Percentiles rank a stretch among this genome's conserved stretches.
Conservation (phyloP, 495 filamentous ascomycete genomes). For the Melanomma pulvis-pyrius region DNA sequence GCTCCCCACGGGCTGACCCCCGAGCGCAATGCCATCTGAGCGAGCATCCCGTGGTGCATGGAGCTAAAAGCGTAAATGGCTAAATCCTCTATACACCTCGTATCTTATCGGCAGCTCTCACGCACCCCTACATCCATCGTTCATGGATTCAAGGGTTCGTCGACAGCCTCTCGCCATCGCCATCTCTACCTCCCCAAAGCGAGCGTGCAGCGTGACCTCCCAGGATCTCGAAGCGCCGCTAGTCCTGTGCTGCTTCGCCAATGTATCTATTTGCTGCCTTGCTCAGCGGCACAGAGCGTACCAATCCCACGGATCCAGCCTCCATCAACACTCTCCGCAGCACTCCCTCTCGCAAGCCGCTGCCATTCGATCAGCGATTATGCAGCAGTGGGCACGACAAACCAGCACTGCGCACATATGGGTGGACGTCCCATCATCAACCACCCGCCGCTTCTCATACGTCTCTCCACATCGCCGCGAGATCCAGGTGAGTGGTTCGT, state of each 20-base stretch:
- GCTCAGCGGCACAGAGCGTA: constrained; percentile 2
- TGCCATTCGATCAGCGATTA: background rate
- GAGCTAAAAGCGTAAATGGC: constrained; percentile 11
- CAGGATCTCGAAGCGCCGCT: constrained; percentile 13
- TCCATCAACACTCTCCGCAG: constrained; percentile 11
- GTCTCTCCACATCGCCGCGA: constrained; percentile 13
- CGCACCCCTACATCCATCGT: background rate
- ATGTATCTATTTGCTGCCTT: constrained; percentile 11
- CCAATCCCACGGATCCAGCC: constrained; percentile 21
- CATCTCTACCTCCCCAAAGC: background rate
- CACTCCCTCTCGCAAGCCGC: background rate
- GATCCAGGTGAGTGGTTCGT: constrained; percentile 21
- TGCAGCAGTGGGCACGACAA: background rate
- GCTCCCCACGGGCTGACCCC: constrained; percentile 8
- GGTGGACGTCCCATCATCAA: constrained; percentile 4
- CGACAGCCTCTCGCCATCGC: background rate
- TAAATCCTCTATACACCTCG: constrained; percentile 23
- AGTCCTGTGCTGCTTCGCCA: constrained; percentile 5
- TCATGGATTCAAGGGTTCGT: background rate
- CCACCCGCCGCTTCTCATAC: constrained; percentile 12
- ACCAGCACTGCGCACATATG: constrained; percentile 7
- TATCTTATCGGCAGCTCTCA: constrained; percentile 19
- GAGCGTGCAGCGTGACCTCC: background rate
- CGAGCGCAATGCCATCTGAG: constrained; percentile 7
- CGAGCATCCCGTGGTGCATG: constrained; percentile 23